A percentile compares a stretch with the other conserved stretches of the same genome.
phyloP scores from a whole-genome alignment of 176 grass and related monocot species.

The Oryza punctata region DNA sequence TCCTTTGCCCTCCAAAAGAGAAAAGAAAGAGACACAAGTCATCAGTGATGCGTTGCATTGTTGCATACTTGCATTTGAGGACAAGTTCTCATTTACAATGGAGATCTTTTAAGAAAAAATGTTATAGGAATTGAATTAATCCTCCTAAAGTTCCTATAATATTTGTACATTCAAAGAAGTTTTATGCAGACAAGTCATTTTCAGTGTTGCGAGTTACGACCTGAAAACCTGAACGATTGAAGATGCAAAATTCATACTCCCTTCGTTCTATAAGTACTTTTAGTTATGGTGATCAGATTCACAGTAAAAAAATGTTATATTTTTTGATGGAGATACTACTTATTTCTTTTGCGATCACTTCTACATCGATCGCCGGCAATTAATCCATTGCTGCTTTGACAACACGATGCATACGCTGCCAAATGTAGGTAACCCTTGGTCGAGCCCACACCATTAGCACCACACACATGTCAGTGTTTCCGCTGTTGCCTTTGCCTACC shows the following conservation, averaged over 20 bases:
- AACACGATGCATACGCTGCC: neutral
- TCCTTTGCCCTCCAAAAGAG: too few relatives aligned
- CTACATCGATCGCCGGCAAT: neutral
- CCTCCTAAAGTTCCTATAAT: neutral
- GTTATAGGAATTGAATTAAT: too few relatives aligned
- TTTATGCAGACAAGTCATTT: neutral
- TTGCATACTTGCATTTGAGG: too few relatives aligned
- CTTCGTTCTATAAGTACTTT: too few relatives aligned
- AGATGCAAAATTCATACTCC: neutral
- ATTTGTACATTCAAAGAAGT: neutral
- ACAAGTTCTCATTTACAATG: too few relatives aligned
- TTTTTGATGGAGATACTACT: too few relatives aligned
- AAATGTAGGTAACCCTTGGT: neutral
- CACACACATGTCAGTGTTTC: conserved; percentile 29
- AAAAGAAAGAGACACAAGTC: too few relatives aligned
- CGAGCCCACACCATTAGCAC: neutral
- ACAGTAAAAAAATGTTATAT: too few relatives aligned
- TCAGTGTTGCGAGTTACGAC: too few relatives aligned
- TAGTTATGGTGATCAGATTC: too few relatives aligned
- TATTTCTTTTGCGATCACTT: neutral
- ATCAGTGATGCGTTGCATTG: too few relatives aligned
- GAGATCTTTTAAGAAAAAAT: too few relatives aligned
- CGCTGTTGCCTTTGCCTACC: conserved; percentile 5
- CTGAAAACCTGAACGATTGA: neutral
- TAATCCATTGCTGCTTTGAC: conserved; percentile 8